Evolutionary conservation across 352 stramenopile species (phyloP).

Genomic region (Pythium brassicae): DNA sequence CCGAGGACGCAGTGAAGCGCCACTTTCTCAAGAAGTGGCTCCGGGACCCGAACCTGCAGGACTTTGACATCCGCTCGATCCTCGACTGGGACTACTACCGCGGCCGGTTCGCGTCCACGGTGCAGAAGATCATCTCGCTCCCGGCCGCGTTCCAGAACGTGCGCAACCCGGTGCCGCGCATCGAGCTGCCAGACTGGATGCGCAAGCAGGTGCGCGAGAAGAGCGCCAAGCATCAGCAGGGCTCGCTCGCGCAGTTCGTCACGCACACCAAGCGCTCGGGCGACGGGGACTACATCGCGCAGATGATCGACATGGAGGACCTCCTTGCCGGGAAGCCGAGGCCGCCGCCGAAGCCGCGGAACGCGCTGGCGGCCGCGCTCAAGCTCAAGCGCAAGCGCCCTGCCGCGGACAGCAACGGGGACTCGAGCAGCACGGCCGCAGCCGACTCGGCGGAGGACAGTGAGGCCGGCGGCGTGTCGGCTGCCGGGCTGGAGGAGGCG

Average conservation of each 20-base stretch:
- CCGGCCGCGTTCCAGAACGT: conserved; percentile 97
- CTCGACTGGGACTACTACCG: conserved; percentile 99
- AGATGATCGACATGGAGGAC: conserved; percentile 75
- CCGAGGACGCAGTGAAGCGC: conserved; percentile 91
- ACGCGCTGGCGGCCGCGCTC: conserved; percentile 7
- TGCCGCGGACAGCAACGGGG: background rate
- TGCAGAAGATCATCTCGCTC: conserved; percentile 99
- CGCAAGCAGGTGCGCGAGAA: conserved; percentile 90
- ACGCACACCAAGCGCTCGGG: conserved; percentile 23
- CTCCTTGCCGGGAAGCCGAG: conserved; percentile 23
- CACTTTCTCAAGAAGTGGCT: conserved; percentile 99
- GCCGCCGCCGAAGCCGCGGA: too few relatives aligned
- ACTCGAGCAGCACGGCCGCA: conserved; percentile 8
- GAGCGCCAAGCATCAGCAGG: conserved; percentile 70
- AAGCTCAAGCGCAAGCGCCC: conserved; percentile 17
- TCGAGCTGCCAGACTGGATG: conserved; percentile 97
- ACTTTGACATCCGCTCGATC: conserved; percentile 92
- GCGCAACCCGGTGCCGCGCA: conserved; percentile 94
- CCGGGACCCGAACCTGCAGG: conserved; percentile 88
- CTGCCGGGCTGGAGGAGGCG: background rate
- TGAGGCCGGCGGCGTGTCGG: background rate
- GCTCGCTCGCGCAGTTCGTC: conserved; percentile 91
- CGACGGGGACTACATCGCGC: conserved; percentile 41
- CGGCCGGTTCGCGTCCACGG: conserved; percentile 76
- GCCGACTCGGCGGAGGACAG: conserved; percentile 1